Evolutionary conservation across 768 basidiomycete genomes (phyloP).

Genomic region (Mycena capillaripes): DNA sequence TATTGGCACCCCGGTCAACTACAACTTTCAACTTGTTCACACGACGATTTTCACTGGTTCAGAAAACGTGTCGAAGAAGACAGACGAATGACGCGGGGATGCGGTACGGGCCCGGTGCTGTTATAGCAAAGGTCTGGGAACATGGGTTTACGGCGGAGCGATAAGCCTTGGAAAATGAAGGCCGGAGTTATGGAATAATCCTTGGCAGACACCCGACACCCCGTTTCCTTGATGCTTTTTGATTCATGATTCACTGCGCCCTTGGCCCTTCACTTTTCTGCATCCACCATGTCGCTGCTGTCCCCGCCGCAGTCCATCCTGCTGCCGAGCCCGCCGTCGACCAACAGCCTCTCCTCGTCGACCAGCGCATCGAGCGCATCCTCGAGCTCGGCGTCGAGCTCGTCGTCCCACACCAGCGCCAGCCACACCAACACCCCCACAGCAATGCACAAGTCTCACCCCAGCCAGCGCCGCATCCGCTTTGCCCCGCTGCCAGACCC

Average conservation of each 20-base stretch:
- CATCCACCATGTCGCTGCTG: slow-evolving; percentile 4
- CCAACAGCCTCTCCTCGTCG: slow-evolving; percentile 25
- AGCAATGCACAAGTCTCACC: not conserved
- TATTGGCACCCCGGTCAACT: no score
- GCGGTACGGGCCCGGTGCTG: no score
- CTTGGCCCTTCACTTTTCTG: not conserved
- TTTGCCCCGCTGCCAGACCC: slow-evolving; percentile 92
- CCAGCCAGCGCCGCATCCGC: slow-evolving; percentile 66
- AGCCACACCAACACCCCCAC: slow-evolving; percentile 22
- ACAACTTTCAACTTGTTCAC: no score
- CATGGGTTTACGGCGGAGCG: not conserved
- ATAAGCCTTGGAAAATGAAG: not conserved
- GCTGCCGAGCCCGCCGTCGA: slow-evolving; percentile 22
- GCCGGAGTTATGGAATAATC: not conserved
- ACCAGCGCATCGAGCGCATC: slow-evolving; percentile 12
- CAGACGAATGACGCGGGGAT: no score
- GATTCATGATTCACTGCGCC: not conserved
- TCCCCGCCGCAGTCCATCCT: slow-evolving; percentile 15
- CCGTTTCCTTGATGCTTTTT: not conserved
- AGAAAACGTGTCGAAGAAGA: no score
- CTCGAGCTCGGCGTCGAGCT: not conserved
- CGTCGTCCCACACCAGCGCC: slow-evolving; percentile 22
- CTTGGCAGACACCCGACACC: slow-evolving; percentile 12
- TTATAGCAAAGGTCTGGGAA: no score
- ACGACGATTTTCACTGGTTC: no score